phyloP scores from a whole-genome alignment of 2,329 filamentous ascomycete species.

The Neofusicoccum parvum region DNA sequence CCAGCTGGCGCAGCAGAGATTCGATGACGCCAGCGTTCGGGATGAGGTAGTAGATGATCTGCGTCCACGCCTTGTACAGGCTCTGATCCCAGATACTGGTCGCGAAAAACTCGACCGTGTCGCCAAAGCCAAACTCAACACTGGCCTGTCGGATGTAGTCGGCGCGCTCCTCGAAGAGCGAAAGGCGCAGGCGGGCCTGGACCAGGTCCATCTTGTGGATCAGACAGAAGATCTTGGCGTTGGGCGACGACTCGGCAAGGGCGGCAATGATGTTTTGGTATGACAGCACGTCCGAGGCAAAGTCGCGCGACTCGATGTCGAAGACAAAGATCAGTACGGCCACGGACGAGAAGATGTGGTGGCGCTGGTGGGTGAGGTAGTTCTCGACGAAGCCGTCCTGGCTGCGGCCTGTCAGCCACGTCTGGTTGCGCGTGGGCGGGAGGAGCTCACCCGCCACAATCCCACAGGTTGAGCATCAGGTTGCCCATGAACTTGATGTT shows the following conservation, averaged over 20 bases:
- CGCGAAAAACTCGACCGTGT: constrained; percentile 76
- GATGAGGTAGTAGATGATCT: constrained; percentile 97
- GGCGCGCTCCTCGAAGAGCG: constrained; percentile 83
- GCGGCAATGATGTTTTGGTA: constrained; percentile 90
- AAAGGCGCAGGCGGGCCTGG: constrained; percentile 73
- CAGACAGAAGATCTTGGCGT: constrained; percentile 86
- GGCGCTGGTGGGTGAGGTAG: constrained; percentile 91
- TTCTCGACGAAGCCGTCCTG: constrained; percentile 99
- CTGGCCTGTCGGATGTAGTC: constrained; percentile 76
- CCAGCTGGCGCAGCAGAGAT: constrained; percentile 77
- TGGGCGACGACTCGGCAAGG: constrained; percentile 78
- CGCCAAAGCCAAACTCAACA: constrained; percentile 59
- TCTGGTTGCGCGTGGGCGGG: not conserved
- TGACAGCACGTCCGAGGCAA: constrained; percentile 87
- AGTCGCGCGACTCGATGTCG: constrained; percentile 94
- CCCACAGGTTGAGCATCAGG: constrained; percentile 95
- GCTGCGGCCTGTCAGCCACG: constrained; percentile 45
- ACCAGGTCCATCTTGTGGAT: constrained; percentile 99
- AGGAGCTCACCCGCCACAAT: constrained; percentile 76
- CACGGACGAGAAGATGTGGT: constrained; percentile 95
- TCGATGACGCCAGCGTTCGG: constrained; percentile 90
- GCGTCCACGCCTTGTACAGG: constrained; percentile 96
- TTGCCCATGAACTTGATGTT: constrained; percentile 99
- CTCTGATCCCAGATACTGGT: constrained; percentile 99
- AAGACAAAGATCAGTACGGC: constrained; percentile 99